Percentiles rank a stretch among this genome's conserved stretches.
These are phyloP conservation scores for Thelephora terrestris DNA, from an alignment of 1,284 basidiomycete genomes.

Conservation along the genomic window DNA sequence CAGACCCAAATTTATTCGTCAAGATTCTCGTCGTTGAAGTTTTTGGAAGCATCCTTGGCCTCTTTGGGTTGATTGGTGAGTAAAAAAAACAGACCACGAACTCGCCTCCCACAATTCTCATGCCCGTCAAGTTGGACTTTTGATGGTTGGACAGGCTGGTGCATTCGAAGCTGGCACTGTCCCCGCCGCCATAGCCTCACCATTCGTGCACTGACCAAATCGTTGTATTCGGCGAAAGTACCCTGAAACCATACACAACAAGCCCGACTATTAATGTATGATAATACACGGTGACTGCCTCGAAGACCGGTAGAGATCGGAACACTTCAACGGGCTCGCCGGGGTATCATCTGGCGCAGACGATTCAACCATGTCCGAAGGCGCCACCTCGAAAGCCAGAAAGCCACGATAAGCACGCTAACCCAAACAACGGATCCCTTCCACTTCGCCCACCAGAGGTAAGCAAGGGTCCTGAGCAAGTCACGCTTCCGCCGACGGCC, in stretches of 20 bases:
- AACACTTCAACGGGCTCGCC: too few species aligned
- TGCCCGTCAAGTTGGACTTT: slow-evolving; percentile 42
- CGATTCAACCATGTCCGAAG: too few species aligned
- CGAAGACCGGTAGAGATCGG: too few species aligned
- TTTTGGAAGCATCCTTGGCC: slow-evolving; percentile 85
- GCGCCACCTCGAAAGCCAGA: neutral
- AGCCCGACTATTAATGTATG: too few species aligned
- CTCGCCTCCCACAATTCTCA: slow-evolving; percentile 2
- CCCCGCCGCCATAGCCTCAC: slow-evolving; percentile 18
- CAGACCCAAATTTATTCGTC: slow-evolving; percentile 87
- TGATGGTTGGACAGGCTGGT: slow-evolving; percentile 50
- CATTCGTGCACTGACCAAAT: slow-evolving; percentile 19
- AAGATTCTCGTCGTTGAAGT: slow-evolving; percentile 94
- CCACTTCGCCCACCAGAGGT: slow-evolving; percentile 62
- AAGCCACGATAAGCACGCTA: neutral
- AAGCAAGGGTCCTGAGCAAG: slow-evolving; percentile 51
- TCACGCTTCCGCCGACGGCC: slow-evolving; percentile 64
- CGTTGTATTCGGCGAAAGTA: neutral
- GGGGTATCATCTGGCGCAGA: too few species aligned
- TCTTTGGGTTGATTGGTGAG: slow-evolving; percentile 87
- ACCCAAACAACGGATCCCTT: slow-evolving; percentile 3
- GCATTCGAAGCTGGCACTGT: slow-evolving; percentile 38
- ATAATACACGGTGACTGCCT: too few species aligned
- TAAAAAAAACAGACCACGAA: slow-evolving; percentile 11
- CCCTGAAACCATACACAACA: too few species aligned